Evolutionary conservation across 495 filamentous ascomycete genomes (phyloP).

Genomic region (Daldinia grandis): DNA sequence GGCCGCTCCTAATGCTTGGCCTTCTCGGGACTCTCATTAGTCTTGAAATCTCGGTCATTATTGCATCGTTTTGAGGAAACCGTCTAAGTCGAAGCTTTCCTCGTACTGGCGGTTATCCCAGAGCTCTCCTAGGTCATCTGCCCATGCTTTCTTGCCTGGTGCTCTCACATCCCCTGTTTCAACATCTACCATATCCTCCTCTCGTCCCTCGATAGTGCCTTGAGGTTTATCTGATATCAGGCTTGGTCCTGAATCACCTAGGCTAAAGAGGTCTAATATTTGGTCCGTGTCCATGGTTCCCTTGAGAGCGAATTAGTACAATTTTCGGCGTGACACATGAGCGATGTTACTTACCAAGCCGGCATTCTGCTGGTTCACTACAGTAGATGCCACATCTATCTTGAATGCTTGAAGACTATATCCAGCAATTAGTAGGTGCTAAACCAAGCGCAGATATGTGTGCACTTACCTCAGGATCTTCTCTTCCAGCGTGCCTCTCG

Average conservation of each 20-base stretch:
- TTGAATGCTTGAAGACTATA: conserved; percentile 96
- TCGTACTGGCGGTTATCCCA: conserved; percentile 98
- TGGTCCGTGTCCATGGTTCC: conserved; percentile 95
- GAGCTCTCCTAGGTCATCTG: conserved; percentile 93
- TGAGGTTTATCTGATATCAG: conserved; percentile 65
- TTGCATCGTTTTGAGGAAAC: conserved; percentile 91
- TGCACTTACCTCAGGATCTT: conserved; percentile 75
- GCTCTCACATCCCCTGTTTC: conserved; percentile 90
- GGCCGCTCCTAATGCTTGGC: neutral
- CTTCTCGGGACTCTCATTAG: conserved; percentile 14
- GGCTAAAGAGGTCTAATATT: conserved; percentile 94
- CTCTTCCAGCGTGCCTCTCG: conserved; percentile 94
- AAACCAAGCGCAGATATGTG: conserved; percentile 45
- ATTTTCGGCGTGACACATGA: neutral
- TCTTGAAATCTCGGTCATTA: conserved; percentile 30
- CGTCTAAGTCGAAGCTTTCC: conserved; percentile 94
- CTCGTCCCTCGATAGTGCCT: conserved; percentile 66
- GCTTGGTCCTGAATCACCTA: conserved; percentile 77
- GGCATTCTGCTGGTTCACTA: conserved; percentile 98
- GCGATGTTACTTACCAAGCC: conserved; percentile 68
- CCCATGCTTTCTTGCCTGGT: conserved; percentile 94
- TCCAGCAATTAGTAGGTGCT: conserved; percentile 15
- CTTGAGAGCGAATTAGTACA: conserved; percentile 34
- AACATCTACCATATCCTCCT: conserved; percentile 93
- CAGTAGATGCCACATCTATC: conserved; percentile 96